Conservation (phyloP, 495 filamentous ascomycete species). For the Penicillium mononematosum region DNA sequence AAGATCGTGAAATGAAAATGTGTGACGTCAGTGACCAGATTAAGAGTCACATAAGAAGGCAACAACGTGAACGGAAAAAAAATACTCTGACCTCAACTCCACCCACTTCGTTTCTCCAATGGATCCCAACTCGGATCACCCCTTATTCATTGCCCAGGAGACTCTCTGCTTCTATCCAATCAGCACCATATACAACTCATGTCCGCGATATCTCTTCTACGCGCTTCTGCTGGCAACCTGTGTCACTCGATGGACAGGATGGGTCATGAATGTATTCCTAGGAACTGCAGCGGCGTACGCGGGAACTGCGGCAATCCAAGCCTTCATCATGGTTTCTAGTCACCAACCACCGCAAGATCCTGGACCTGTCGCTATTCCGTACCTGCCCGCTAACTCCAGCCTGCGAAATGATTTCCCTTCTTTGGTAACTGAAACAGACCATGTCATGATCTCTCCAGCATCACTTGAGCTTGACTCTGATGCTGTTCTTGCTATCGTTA, state of each 20-base stretch:
- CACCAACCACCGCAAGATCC: slow-evolving; percentile 12
- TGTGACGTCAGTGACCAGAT: no score
- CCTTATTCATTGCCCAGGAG: slow-evolving; percentile 38
- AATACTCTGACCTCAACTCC: not conserved
- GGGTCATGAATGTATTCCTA: slow-evolving; percentile 35
- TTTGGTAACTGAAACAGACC: slow-evolving; percentile 24
- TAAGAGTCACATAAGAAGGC: not conserved
- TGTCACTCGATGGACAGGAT: slow-evolving; percentile 36
- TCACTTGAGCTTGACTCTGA: slow-evolving; percentile 36
- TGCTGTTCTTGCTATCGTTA: slow-evolving; percentile 38
- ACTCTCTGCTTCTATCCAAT: slow-evolving; percentile 35
- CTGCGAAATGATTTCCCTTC: slow-evolving; percentile 24
- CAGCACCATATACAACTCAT: slow-evolving; percentile 38
- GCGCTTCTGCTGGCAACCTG: slow-evolving; percentile 31
- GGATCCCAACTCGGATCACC: slow-evolving; percentile 2
- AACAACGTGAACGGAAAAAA: not conserved
- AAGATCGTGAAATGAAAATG: no score
- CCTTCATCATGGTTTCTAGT: slow-evolving; percentile 35
- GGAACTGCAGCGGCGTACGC: slow-evolving; percentile 37
- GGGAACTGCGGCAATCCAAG: slow-evolving; percentile 35
- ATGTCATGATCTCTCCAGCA: slow-evolving; percentile 26
- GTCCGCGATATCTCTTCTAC: slow-evolving; percentile 39
- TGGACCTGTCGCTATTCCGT: slow-evolving; percentile 28
- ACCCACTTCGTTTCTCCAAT: not conserved
- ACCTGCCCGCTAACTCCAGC: slow-evolving; percentile 20